These are phyloP conservation scores for Hortaea sp. DNA, from an alignment of 2,329 filamentous ascomycete genomes.

Conservation along the genomic window DNA sequence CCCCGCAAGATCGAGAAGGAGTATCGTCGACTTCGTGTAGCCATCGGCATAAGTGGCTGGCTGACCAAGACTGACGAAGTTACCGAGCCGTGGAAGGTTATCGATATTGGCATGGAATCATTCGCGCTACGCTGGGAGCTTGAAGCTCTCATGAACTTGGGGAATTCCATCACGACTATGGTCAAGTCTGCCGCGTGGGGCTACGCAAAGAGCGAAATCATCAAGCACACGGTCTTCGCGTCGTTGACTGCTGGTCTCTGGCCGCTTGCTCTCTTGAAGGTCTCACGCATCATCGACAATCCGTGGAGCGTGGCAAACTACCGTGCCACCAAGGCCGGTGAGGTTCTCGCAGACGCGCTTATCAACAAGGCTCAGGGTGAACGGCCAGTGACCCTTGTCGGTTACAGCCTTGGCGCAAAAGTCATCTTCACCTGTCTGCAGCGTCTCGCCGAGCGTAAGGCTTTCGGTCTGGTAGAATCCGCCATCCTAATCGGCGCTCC, in stretches of 20 bases:
- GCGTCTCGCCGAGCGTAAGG: constrained; percentile 63
- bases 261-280: constrained; percentile 38
- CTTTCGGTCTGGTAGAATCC: constrained; percentile 75
- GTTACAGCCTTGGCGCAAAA: constrained; percentile 31
- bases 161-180: constrained; percentile 65
- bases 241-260: constrained; percentile 38
- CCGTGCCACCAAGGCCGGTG: constrained; percentile 29
- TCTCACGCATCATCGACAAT: constrained; percentile 32
- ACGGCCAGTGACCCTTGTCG: constrained; percentile 29
- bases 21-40: constrained; percentile 55
- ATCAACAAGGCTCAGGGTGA: constrained; percentile 33
- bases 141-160: constrained; percentile 65
- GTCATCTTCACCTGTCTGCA: constrained; percentile 76
- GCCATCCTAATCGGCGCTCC: constrained; percentile 77
- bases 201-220: constrained; percentile 62
- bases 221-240: constrained; percentile 49
- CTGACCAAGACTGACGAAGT: constrained; percentile 61
- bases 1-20: constrained; percentile 43
- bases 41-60: constrained; percentile 77
- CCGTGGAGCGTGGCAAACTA: constrained; percentile 30
- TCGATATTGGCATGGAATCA: constrained; percentile 63
- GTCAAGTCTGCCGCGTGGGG: constrained; percentile 74
- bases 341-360: constrained; percentile 31
- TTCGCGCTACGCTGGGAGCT: constrained; percentile 81
- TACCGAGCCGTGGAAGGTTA: constrained; percentile 65